Evolutionary conservation across 2,329 filamentous ascomycete genomes (phyloP).

Genomic region (Botrytis byssoidea): DNA sequence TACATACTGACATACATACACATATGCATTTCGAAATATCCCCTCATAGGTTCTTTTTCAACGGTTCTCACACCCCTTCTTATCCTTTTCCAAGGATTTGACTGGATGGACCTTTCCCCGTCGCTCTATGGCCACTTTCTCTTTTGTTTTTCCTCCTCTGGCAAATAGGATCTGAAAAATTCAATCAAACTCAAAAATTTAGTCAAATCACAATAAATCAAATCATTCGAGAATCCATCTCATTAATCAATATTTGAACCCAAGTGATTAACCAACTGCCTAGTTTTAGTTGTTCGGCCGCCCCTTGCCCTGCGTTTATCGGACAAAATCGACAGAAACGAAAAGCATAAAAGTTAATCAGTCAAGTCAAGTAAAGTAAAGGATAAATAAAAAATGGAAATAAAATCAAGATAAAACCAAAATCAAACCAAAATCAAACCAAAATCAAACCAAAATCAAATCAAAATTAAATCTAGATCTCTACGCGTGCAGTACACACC

Average conservation of each 20-base stretch:
- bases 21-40: neutral
- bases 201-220: neutral
- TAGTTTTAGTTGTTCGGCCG: neutral
- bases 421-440: too few relatives aligned
- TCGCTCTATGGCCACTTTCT: neutral
- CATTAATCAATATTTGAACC: neutral
- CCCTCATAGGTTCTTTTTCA: neutral
- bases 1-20: neutral
- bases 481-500: neutral
- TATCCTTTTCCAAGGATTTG: neutral
- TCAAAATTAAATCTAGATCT: neutral
- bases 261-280: neutral
- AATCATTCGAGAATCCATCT: neutral
- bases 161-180: neutral
- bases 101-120: neutral
- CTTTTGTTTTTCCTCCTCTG: neutral
- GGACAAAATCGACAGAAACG: neutral
- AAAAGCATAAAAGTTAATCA: neutral
- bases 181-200: neutral
- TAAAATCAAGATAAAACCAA: too few relatives aligned
- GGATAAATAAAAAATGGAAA: neutral
- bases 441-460: neutral
- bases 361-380: neutral
- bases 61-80: neutral
- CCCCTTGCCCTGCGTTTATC: slow-evolving; percentile 5